A percentile compares a stretch with the other conserved stretches of the same genome.
Evolutionary conservation across 345 rosid genomes (phyloP).

Genomic region (Camelina sativa): DNA sequence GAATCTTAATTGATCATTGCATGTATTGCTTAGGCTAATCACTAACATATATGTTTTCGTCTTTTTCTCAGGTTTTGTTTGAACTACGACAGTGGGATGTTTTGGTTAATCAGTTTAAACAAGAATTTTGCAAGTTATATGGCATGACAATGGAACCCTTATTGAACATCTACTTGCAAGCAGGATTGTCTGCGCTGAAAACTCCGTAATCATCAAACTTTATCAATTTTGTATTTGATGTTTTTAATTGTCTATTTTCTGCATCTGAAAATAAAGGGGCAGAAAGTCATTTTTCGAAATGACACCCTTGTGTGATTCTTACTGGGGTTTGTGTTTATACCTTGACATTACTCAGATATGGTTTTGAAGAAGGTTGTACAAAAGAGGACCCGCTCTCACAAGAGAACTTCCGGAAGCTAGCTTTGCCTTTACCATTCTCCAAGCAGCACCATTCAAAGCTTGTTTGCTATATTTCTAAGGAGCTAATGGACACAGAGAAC

Average conservation of each 20-base stretch:
- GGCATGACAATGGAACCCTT: conserved; percentile 97
- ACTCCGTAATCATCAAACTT: conserved; percentile 77
- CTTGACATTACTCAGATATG: conserved; percentile 66
- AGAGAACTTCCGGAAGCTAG: conserved; percentile 87
- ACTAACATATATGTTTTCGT: conserved; percentile 4
- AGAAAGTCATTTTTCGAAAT: neutral
- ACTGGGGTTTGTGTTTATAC: conserved; percentile 30
- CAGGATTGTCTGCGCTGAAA: conserved; percentile 94
- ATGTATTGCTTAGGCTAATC: conserved; percentile 25
- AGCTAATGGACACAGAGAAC: conserved; percentile 97
- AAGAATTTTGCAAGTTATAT: conserved; percentile 89
- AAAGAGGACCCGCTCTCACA: conserved; percentile 97
- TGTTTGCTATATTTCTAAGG: conserved; percentile 92
- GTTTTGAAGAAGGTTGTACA: conserved; percentile 84
- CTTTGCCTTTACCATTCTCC: conserved; percentile 81
- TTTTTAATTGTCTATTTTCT: conserved; percentile 17
- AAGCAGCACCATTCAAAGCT: conserved; percentile 99
- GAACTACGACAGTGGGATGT: conserved; percentile 92
- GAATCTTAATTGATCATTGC: neutral
- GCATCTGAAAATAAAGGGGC: conserved; percentile 6
- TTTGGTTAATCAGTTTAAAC: conserved; percentile 86
- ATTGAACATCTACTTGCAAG: conserved; percentile 89
- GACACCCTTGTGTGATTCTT: conserved; percentile 12
- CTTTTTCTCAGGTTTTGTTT: conserved; percentile 68
- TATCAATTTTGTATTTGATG: conserved; percentile 27